Base-by-base conservation (phyloP, 805 yeast species). In the Metahyphopichia silvanorum region DNA sequence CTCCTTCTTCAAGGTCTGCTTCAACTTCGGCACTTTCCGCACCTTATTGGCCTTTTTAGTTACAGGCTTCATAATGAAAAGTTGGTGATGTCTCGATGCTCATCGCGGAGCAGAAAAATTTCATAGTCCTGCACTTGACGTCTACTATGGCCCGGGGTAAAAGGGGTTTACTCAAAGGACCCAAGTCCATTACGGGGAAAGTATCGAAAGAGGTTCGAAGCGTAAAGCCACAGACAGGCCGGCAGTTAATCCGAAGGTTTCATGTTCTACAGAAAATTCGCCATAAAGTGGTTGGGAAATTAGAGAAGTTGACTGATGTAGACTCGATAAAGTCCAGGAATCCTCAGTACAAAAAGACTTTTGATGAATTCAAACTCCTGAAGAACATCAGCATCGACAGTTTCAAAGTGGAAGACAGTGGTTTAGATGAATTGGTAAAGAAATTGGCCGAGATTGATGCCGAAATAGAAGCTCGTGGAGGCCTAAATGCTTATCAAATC, bases 221-320 rank as follows among this genome's bases (percentile, higher is more conserved):
- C 66, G 6, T 66, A 34, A 86, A 82, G 55, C 95, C 87, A 3
- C 69, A 72, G 27, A 67, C 77, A 46, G 82, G 95, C 0, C 66
- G 96, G 29, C 79, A 75, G 46, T 67, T 89, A 14, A 89, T 89
- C 17, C 70, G 96, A 34, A 57, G 87, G 24, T 87, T 77, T 43
- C 97, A 88, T 55, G 71, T 77, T 2, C 63, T 89, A 11, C 69
- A 81, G 35, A 85, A 82, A 44, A 70, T 75, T 39, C 69, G 71
- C 40, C 55, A 65, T 13, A 40, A 61, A 2, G 57, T 81, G 3
- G 44, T 74, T 29, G 34, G 36, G 4, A 53, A 52, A 31, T 54
- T 73, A 8, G 38, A 26, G 35, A 43, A 38, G 34, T 34, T 60
- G 4, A 50, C 40, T 16, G 54, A 48, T 5, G 42, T n/a, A n/a